Evolutionary conservation across 495 filamentous ascomycete genomes (phyloP), one percentile per base, ranked within the genome.

Genomic region (Physcia stellaris): DNA sequence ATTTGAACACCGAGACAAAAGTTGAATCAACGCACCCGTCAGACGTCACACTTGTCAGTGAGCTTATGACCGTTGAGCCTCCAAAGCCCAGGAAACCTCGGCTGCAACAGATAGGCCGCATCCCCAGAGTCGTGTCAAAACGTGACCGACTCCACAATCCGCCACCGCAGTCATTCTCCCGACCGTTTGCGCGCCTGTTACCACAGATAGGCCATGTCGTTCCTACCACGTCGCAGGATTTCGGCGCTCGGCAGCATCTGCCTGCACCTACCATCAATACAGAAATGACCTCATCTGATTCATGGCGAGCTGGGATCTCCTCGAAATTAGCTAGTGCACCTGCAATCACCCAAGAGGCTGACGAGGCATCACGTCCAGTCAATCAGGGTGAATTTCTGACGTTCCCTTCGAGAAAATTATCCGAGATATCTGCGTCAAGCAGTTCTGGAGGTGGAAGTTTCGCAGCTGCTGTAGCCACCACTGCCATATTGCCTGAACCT

Each of bases 41-140:
- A 17, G 36, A 38, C 7, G 38, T 40, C 15, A 9, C 46, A 13
- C 33, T 26, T 15, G 24, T 36, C 5, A 32, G 43, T 20, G 42
- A 51, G 24, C 36, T 50, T n/a, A 41, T 48, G 30, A 42, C 45
- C 12, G 29, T 40, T n/a, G 40, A 43, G 18, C 42, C 54, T 18
- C 53, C 56, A 5, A 48, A 52, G 24, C 56, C 57, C 7, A 44
- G 33, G 20, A 43, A 50, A 32, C 39, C 50, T 43, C 61, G 75
- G 32, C 61, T 94, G 20, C 73, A 78, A 26, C 87, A 86, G 49
- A 77, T 96, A 39, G 88, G 87, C 10, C 79, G 88, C 7, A 96
- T 96, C 43, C 88, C 88, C 16, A 77, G 77, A 47, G 85, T 95
- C 9, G 73, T 88, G 24, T 87, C 79, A 28, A 68, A 65, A 29